Conservation (phyloP, 2,329 filamentous ascomycete genomes). For the Colletotrichum camelliae region DNA sequence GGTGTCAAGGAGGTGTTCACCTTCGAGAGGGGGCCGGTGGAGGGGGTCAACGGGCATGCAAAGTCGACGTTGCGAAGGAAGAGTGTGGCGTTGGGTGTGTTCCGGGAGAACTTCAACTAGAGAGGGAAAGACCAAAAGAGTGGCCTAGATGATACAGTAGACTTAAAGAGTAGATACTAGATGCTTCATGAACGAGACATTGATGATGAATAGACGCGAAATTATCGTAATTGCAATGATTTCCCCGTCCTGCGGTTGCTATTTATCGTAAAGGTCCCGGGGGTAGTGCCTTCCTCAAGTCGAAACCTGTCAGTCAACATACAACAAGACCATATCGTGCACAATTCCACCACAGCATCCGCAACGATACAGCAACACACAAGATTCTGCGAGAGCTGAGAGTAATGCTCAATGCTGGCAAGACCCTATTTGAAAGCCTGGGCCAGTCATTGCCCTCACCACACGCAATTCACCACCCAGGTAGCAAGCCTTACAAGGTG, state of each 20-base stretch:
- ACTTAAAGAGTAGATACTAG: background rate
- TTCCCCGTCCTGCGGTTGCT: background rate
- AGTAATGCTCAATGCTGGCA: background rate
- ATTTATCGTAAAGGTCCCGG: background rate
- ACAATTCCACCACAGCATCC: background rate
- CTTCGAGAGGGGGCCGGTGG: constrained; percentile 42
- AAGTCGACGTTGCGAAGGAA: constrained; percentile 47
- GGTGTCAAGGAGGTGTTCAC: constrained; percentile 70
- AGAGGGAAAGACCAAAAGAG: background rate
- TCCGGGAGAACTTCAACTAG: constrained; percentile 35
- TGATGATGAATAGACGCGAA: background rate
- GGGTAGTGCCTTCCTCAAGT: background rate
- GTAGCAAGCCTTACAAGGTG: background rate
- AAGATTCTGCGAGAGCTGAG: background rate
- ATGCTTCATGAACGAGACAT: background rate
- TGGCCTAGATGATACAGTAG: background rate
- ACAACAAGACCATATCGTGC: background rate
- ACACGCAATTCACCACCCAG: background rate
- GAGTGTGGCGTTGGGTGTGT: constrained; percentile 46
- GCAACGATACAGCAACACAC: background rate
- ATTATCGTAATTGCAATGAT: background rate
- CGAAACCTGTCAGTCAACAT: background rate
- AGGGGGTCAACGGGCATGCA: constrained; percentile 28
- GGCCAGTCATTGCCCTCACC: background rate
- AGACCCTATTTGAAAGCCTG: background rate